Conservation (phyloP, 75 land plant genomes). For the Selaginella moellendorffii region DNA sequence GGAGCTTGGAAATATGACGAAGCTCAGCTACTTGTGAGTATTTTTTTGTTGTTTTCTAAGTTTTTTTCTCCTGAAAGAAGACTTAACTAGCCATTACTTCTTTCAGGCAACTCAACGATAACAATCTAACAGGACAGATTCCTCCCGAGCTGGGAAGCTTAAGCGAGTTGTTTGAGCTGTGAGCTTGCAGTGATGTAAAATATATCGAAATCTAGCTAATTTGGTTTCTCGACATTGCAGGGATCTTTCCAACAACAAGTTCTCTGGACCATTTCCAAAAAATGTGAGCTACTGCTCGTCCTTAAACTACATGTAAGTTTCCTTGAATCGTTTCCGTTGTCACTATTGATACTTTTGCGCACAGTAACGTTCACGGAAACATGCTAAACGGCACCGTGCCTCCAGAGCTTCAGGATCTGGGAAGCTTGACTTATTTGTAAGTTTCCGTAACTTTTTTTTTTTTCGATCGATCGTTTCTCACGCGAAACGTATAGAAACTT, state of each 20-base stretch:
- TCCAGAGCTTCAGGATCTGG: constrained; percentile 1
- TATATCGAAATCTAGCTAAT: neutral
- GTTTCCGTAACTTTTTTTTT: neutral
- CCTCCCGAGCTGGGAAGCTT: constrained; percentile 7
- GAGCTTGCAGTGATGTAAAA: neutral
- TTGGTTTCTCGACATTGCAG: neutral
- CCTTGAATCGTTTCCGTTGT: too few species aligned
- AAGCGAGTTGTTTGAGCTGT: constrained; percentile 8
- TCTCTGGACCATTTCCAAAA: constrained; percentile 5
- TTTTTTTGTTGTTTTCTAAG: neutral
- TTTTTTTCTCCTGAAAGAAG: too few species aligned
- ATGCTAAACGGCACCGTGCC: neutral
- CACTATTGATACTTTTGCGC: too few species aligned
- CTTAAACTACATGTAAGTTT: constrained; percentile 11
- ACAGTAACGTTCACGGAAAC: constrained; percentile 8
- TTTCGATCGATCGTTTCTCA: too few species aligned
- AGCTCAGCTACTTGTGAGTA: constrained; percentile 6
- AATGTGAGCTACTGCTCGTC: constrained; percentile 2
- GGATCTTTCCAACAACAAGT: neutral
- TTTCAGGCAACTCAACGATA: neutral
- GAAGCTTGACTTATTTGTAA: neutral
- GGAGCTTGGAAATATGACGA: constrained; percentile 7
- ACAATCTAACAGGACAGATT: constrained; percentile 3
- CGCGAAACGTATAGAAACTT: too few species aligned
- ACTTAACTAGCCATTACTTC: neutral